Conservation (phyloP, 1,139 yeast species). For the Geotrichum macrosporum region DNA sequence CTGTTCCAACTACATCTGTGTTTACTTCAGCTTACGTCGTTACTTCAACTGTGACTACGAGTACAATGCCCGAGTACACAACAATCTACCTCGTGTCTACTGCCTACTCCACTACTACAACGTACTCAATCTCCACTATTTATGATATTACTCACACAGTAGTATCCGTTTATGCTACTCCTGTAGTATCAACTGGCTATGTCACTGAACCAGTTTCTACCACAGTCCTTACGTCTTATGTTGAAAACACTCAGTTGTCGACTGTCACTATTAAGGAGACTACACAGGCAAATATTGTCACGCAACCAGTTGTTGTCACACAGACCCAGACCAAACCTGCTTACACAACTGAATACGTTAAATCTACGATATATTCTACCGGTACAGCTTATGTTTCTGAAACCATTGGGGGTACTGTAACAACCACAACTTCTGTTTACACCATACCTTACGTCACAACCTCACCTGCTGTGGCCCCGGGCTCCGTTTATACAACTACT, state of each 20-base stretch:
- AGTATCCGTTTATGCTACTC: not conserved
- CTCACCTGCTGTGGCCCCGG: not conserved
- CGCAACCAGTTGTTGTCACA: not conserved
- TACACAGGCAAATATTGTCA: not conserved
- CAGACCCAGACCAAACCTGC: not conserved
- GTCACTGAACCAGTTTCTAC: not conserved
- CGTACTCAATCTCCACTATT: no score
- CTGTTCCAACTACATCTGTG: no score
- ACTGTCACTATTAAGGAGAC: not conserved
- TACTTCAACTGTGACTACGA: no score
- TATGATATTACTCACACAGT: no score
- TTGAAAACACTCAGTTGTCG: not conserved
- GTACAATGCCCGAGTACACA: no score
- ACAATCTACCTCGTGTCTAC: no score
- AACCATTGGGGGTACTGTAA: not conserved
- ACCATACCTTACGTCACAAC: not conserved
- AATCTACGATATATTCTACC: not conserved
- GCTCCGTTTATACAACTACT: not conserved
- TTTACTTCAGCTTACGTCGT: no score
- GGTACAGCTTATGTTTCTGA: not conserved
- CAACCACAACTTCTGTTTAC: not conserved
- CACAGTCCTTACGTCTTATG: not conserved
- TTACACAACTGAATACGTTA: not conserved
- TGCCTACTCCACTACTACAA: no score
- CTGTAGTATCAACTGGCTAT: not conserved